Conservation (phyloP, 352 stramenopile genomes). For the Phytophthora idaei region DNA sequence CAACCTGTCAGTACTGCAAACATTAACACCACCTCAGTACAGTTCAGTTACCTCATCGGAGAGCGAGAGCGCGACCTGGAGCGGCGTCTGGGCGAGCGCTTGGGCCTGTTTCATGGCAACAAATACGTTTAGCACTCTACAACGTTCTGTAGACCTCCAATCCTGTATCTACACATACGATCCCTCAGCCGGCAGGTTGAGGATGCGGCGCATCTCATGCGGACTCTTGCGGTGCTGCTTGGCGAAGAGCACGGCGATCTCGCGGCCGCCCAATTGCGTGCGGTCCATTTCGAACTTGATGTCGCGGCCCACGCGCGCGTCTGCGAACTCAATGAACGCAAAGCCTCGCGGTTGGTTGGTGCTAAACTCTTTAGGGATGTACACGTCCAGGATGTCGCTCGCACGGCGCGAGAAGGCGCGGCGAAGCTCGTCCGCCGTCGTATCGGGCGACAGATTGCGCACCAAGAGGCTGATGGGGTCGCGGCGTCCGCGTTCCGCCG, state of each 20-base stretch:
- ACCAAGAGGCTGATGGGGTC: slow-evolving; percentile 59
- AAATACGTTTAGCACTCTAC: not conserved
- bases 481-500: slow-evolving; percentile 16
- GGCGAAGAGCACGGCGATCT: slow-evolving; percentile 82
- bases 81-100: slow-evolving; percentile 22
- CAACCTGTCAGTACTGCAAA: not conserved
- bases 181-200: slow-evolving; percentile 26
- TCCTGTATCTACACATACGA: slow-evolving; percentile 16
- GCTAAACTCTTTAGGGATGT: slow-evolving; percentile 67
- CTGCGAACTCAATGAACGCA: slow-evolving; percentile 82
- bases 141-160: not conserved
- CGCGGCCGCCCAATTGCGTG: slow-evolving; percentile 61
- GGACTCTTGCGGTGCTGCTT: slow-evolving; percentile 82
- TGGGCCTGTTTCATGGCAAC: slow-evolving; percentile 12
- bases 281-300: slow-evolving; percentile 82
- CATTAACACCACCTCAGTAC: not conserved
- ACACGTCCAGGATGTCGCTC: slow-evolving; percentile 69
- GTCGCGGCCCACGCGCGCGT: slow-evolving; percentile 65
- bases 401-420: slow-evolving; percentile 52
- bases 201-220: slow-evolving; percentile 66
- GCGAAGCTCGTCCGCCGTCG: slow-evolving; percentile 47
- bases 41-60: slow-evolving; percentile 13
- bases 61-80: slow-evolving; percentile 38
- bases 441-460: slow-evolving; percentile 47
- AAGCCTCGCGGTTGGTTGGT: slow-evolving; percentile 74